phyloP scores from a whole-genome alignment of 2,329 filamentous ascomycete genomes.

The Venturia carpophila region DNA sequence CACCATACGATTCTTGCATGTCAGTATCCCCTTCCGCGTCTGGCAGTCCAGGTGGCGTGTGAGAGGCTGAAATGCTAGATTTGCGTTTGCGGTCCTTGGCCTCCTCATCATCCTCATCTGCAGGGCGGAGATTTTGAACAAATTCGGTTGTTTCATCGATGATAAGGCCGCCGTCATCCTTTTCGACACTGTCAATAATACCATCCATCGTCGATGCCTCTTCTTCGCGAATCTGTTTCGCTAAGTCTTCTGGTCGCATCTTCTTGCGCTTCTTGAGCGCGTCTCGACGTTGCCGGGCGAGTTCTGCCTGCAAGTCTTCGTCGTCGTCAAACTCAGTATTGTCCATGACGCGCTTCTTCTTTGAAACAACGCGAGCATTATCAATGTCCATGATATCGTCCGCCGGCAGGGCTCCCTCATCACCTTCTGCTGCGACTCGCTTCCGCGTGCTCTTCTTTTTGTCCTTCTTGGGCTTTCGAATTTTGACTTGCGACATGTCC shows the following conservation, averaged over 20 bases:
- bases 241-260: conserved; percentile 77
- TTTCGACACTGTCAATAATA: conserved; percentile 51
- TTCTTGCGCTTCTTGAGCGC: conserved; percentile 91
- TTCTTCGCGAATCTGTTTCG: conserved; percentile 66
- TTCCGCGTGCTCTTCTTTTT: conserved; percentile 67
- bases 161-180: conserved; percentile 61
- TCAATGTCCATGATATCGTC: conserved; percentile 68
- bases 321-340: conserved; percentile 75
- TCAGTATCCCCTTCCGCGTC: conserved; percentile 47
- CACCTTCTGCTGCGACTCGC: conserved; percentile 52
- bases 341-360: conserved; percentile 57
- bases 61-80: background rate
- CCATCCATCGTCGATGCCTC: conserved; percentile 35
- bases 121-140: conserved; percentile 69
- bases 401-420: conserved; percentile 21
- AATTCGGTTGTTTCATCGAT: conserved; percentile 96
- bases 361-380: conserved; percentile 27
- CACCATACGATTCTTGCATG: conserved; percentile 46
- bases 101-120: conserved; percentile 44
- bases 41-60: conserved; percentile 10
- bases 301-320: conserved; percentile 79
- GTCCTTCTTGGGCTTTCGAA: conserved; percentile 87
- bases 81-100: conserved; percentile 31
- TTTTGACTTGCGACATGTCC: conserved; percentile 76
- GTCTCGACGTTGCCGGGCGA: conserved; percentile 73